These are phyloP conservation scores for Schizochytrium sp. DNA, from an alignment of 108 stramenopile species.

Conservation along the genomic window DNA sequence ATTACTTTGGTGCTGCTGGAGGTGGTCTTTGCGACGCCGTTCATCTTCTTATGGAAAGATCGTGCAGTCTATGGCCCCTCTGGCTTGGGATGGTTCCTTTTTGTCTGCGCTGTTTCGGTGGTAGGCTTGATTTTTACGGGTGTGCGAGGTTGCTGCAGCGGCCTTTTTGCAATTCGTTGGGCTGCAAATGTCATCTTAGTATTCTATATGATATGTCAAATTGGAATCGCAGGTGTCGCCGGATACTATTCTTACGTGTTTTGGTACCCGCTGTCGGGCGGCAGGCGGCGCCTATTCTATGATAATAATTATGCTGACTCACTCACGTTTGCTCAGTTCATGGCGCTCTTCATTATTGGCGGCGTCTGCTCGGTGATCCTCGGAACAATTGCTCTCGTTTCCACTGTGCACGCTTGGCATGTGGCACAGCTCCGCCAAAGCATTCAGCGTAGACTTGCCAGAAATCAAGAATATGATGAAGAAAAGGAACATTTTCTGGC, in stretches of 20 bases:
- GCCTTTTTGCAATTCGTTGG: not conserved
- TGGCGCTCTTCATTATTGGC: not conserved
- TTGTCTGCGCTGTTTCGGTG: not conserved
- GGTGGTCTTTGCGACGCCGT: constrained; percentile 3
- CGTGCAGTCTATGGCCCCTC: not conserved
- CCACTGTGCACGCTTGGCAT: not conserved
- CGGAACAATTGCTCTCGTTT: not conserved
- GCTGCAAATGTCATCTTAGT: not conserved
- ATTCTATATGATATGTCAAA: constrained; percentile 1
- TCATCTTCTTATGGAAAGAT: not conserved
- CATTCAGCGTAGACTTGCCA: not conserved
- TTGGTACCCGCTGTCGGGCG: not conserved
- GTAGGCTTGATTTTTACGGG: not conserved
- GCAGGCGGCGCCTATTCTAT: not conserved
- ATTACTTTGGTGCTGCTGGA: not conserved
- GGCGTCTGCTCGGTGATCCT: constrained; percentile 14
- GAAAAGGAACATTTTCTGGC: not conserved
- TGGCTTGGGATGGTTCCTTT: not conserved
- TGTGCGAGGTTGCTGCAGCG: not conserved
- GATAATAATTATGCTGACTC: not conserved
- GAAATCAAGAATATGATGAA: not conserved
- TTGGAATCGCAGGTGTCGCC: not conserved
- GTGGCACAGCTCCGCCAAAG: not conserved
- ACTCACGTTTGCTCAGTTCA: not conserved
- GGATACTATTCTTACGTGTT: not conserved